Base-by-base conservation (phyloP, 495 filamentous ascomycete species). In the Xylaria sp. region DNA sequence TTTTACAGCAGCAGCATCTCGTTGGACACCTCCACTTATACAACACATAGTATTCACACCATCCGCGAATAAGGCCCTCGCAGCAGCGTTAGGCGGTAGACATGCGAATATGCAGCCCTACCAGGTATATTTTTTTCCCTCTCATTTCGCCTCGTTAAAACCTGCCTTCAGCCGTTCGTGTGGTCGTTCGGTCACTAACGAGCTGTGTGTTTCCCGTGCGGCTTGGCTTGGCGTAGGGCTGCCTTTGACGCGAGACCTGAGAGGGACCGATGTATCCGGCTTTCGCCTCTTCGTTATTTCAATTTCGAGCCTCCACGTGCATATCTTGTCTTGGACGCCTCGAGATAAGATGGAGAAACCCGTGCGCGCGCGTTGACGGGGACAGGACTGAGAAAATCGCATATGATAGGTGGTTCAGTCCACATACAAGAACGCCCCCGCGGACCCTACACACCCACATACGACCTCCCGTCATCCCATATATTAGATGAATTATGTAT, bases 91-190 rank as follows among this genome's bases (percentile, higher is more conserved):
- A 43, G 35, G 50, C 50, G 50, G 50, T 35, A 43, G 35, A 19
- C 50, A 67, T n/a, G 66, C 52, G 66, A 59, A 58, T 58, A 57
- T 68, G 66, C 66, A 68, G 66, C 66, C 66, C 66, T 68, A 68
- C 40, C 24, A 68, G 37, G 66, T 41, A 8, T 43, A n/a, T n/a
- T n/a, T n/a, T n/a, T n/a, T n/a, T n/a, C n/a, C n/a, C n/a, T n/a
- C n/a, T 67, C 59, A 43, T 55, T 48, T 21, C 12, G 17, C 24
- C 8, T 58, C 50, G 52, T 46, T 21, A 58, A 58, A 12, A 58
- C 37, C 15, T 59, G 21, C 40, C 33, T 26, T 58, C 40, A 15
- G n/a, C 6, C 24, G 66, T 58, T 44, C 40, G 52, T 26, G 46
- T 24, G 24, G n/a, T 12, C 24, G 66, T 58, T 44, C 40, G 52